These are phyloP conservation scores for Lathyrus oleraceus DNA, from an alignment of 306 rosid species.

Conservation along the genomic window DNA sequence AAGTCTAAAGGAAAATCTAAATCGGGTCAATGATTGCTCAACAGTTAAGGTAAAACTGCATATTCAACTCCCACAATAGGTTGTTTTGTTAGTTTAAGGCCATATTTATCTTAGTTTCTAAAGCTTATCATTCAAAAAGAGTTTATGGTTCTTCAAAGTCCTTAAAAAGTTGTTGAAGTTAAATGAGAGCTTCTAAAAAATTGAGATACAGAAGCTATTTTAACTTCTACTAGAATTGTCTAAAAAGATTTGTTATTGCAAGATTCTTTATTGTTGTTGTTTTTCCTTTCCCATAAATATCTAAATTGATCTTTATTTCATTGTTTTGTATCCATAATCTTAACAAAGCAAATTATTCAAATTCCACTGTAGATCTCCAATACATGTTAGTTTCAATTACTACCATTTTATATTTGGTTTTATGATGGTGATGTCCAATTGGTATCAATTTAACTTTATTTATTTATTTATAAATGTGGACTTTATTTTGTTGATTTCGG, in stretches of 20 bases:
- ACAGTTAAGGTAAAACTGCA: not conserved
- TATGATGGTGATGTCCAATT: no score
- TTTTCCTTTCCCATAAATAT: not conserved
- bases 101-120: not conserved
- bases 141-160: not conserved
- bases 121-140: not conserved
- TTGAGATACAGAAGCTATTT: not conserved
- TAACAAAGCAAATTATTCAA: no score
- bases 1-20: conserved; percentile 40
- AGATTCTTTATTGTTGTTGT: not conserved
- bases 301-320: no score
- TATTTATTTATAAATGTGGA: no score
- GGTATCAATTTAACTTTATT: no score
- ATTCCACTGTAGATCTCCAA: no score
- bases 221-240: not conserved
- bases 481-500: no score
- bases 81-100: conserved; percentile 5
- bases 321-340: no score
- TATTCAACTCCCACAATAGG: not conserved
- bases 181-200: not conserved
- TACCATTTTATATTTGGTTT: no score
- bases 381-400: no score
- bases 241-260: not conserved
- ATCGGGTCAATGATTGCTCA: conserved; percentile 18
- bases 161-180: not conserved